Evolutionary conservation across 2,329 filamentous ascomycete species (phyloP).

Genomic region (Ophiosphaerella korrae): DNA sequence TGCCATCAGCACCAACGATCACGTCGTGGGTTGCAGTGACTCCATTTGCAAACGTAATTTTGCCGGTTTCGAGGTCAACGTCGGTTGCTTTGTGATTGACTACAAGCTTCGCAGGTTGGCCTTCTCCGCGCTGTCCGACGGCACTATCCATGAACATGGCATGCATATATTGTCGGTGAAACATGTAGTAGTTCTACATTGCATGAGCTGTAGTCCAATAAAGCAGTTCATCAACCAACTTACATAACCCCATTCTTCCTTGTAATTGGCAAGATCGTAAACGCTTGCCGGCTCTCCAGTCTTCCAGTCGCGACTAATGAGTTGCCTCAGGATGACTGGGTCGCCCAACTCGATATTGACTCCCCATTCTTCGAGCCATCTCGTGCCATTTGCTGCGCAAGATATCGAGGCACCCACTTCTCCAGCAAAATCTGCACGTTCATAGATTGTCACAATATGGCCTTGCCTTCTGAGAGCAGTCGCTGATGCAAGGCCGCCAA

Average conservation of each 20-base stretch:
- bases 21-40: constrained; percentile 58
- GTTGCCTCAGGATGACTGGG: constrained; percentile 65
- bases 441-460: constrained; percentile 65
- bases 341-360: constrained; percentile 67
- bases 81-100: constrained; percentile 61
- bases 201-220: not conserved
- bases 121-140: constrained; percentile 56
- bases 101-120: constrained; percentile 56
- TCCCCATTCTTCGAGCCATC: constrained; percentile 70
- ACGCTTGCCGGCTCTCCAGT: constrained; percentile 68
- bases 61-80: constrained; percentile 57
- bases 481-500: constrained; percentile 57
- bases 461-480: constrained; percentile 58
- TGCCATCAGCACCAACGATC: constrained; percentile 67
- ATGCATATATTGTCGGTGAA: constrained; percentile 70
- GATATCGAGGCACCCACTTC: constrained; percentile 59
- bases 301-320: constrained; percentile 71
- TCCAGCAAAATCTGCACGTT: constrained; percentile 66
- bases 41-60: constrained; percentile 51
- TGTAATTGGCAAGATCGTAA: constrained; percentile 67
- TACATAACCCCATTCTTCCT: constrained; percentile 64
- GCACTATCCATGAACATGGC: constrained; percentile 66
- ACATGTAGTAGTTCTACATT: constrained; percentile 60
- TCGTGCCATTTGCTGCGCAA: constrained; percentile 70
- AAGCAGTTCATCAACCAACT: not conserved